These are phyloP conservation scores for Mycena citricolor DNA, from an alignment of 1,284 basidiomycete genomes.

Conservation along the genomic window DNA sequence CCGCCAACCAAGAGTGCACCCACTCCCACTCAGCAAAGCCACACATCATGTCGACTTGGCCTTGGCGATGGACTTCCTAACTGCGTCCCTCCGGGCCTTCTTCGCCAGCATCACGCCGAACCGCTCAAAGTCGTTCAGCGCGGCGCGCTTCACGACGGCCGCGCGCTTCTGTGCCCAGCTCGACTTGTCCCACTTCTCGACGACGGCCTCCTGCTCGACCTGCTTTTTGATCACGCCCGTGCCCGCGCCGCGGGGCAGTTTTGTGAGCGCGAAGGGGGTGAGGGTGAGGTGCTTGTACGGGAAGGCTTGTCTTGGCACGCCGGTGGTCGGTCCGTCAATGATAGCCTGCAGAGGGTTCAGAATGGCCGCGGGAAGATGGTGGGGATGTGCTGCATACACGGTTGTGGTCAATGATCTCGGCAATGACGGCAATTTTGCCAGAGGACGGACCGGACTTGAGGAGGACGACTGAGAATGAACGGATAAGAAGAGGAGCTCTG, in stretches of 20 bases:
- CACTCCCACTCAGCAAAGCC: too few species aligned
- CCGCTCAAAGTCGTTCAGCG: conserved; percentile 89
- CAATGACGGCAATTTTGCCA: conserved; percentile 93
- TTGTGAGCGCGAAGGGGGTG: conserved; percentile 83
- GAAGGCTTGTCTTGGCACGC: conserved; percentile 89
- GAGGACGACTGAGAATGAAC: conserved; percentile 73
- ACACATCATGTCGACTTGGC: conserved; percentile 41
- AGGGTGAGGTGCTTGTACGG: conserved; percentile 92
- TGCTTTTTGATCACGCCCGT: conserved; percentile 84
- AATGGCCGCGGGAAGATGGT: neutral
- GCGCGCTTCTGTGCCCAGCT: conserved; percentile 91
- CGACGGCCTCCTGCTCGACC: conserved; percentile 77
- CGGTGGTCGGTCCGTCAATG: conserved; percentile 91
- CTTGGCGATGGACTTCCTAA: conserved; percentile 63
- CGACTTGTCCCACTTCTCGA: conserved; percentile 81
- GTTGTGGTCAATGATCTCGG: conserved; percentile 99
- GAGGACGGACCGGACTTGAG: conserved; percentile 85
- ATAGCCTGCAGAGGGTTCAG: conserved; percentile 67
- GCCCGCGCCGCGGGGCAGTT: conserved; percentile 87
- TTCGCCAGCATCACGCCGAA: conserved; percentile 77
- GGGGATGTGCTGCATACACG: conserved; percentile 71
- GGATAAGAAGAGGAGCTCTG: conserved; percentile 8
- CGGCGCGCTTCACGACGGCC: conserved; percentile 75
- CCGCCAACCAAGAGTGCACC: too few species aligned
- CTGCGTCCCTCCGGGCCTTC: conserved; percentile 71